Evolutionary conservation across 1,284 basidiomycete genomes (phyloP).

Genomic region (Malassezia yamatoensis): DNA sequence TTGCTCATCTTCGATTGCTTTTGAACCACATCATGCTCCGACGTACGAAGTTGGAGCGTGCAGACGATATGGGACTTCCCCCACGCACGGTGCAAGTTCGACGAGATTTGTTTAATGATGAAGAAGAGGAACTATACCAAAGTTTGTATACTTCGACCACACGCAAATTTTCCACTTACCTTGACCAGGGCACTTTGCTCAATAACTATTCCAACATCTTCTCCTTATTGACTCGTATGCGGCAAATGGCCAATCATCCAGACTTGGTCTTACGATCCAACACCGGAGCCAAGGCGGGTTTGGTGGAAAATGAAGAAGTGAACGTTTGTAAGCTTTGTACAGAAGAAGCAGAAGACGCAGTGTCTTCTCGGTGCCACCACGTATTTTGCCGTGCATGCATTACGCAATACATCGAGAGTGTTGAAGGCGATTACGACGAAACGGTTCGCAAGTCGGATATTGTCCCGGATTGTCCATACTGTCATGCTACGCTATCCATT

Average conservation of each 20-base stretch:
- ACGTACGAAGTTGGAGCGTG: slow-evolving; percentile 65
- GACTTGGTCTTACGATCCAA: slow-evolving; percentile 88
- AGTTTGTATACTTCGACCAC: slow-evolving; percentile 87
- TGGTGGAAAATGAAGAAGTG: slow-evolving; percentile 41
- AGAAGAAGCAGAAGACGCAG: slow-evolving; percentile 93
- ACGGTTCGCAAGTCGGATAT: not conserved
- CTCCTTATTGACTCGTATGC: slow-evolving; percentile 45
- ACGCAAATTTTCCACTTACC: slow-evolving; percentile 79
- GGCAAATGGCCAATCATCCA: slow-evolving; percentile 54
- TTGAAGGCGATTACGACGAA: slow-evolving; percentile 16
- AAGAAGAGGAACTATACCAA: slow-evolving; percentile 90
- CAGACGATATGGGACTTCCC: slow-evolving; percentile 93
- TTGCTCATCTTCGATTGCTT: slow-evolving; percentile 53
- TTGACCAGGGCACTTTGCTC: slow-evolving; percentile 72
- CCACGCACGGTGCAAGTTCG: slow-evolving; percentile 83
- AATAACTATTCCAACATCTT: slow-evolving; percentile 52
- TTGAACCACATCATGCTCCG: slow-evolving; percentile 94
- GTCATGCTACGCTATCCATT: slow-evolving; percentile 83
- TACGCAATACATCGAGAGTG: slow-evolving; percentile 68
- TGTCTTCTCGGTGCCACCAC: slow-evolving; percentile 73
- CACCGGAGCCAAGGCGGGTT: slow-evolving; percentile 48
- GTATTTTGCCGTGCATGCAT: slow-evolving; percentile 84
- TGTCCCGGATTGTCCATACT: slow-evolving; percentile 82
- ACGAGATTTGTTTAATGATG: slow-evolving; percentile 84
- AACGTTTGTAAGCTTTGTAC: slow-evolving; percentile 77